Conservation (phyloP, 257 asterid species). For the Solanum peruvianum region DNA sequence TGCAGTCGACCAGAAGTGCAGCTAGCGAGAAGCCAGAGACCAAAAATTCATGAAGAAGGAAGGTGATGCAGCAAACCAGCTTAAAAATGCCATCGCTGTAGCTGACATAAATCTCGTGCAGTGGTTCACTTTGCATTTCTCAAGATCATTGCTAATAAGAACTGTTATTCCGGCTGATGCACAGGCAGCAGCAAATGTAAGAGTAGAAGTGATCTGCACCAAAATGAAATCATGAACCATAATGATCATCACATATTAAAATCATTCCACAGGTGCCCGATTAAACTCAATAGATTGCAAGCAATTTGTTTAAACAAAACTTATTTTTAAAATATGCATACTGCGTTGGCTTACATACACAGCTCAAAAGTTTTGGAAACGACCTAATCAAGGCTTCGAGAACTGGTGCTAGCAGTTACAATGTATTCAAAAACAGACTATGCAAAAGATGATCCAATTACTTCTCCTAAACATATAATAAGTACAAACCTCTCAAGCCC, state of each 20-base stretch:
- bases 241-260: neutral
- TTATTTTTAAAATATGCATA: neutral
- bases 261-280: neutral
- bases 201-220: constrained; percentile 51
- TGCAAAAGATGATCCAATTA: neutral
- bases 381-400: neutral
- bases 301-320: neutral
- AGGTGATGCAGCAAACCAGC: constrained; percentile 78
- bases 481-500: neutral
- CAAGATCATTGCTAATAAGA: constrained; percentile 73
- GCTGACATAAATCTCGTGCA: constrained; percentile 84
- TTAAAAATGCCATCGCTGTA: constrained; percentile 83
- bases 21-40: constrained; percentile 59
- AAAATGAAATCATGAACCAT: neutral
- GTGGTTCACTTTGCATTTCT: constrained; percentile 55
- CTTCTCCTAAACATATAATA: neutral
- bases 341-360: neutral
- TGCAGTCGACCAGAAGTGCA: neutral
- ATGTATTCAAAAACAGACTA: neutral
- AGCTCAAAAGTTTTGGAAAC: neutral
- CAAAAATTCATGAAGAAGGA: constrained; percentile 72
- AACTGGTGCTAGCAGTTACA: neutral
- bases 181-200: constrained; percentile 90
- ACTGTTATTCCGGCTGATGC: constrained; percentile 92
- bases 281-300: neutral